Evolutionary conservation across 2,329 filamentous ascomycete species (phyloP).

Genomic region (Aspergillus transmontanensis): DNA sequence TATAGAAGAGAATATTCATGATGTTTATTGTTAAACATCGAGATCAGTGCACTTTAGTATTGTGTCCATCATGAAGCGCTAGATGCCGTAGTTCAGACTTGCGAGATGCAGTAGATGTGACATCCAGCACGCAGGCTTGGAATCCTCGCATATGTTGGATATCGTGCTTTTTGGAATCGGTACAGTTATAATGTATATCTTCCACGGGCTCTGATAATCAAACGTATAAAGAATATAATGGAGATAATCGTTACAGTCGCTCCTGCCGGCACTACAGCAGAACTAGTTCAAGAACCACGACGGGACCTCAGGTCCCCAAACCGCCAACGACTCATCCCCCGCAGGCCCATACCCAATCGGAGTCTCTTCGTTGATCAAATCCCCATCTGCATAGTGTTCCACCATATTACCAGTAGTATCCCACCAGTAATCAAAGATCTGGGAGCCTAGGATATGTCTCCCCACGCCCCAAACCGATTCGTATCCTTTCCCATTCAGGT

Average conservation of each 20-base stretch:
- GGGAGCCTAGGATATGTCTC: slow-evolving; percentile 20
- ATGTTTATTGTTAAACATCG: background rate
- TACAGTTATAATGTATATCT: background rate
- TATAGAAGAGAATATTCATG: background rate
- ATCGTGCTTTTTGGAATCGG: no score
- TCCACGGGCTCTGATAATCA: background rate
- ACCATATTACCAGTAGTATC: slow-evolving; percentile 19
- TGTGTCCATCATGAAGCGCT: background rate
- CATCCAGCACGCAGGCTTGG: background rate
- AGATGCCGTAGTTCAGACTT: background rate
- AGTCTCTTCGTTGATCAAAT: slow-evolving; percentile 24
- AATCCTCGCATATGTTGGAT: no score
- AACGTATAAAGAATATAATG: background rate
- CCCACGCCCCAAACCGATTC: slow-evolving; percentile 27
- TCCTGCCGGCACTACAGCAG: fast-evolving
- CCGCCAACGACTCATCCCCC: slow-evolving; percentile 35
- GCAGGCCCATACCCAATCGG: slow-evolving; percentile 37
- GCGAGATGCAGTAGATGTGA: background rate
- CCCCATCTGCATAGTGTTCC: slow-evolving; percentile 23
- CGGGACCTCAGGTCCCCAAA: slow-evolving; percentile 42
- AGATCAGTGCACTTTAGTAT: fast-evolving
- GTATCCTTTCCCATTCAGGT: slow-evolving; percentile 50
- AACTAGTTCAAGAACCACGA: slow-evolving; percentile 33
- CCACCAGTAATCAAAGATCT: slow-evolving; percentile 24
- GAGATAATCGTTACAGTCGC: background rate